Evolutionary conservation across 2,329 filamentous ascomycete genomes (phyloP).

Genomic region (Penicillium verrucosum): DNA sequence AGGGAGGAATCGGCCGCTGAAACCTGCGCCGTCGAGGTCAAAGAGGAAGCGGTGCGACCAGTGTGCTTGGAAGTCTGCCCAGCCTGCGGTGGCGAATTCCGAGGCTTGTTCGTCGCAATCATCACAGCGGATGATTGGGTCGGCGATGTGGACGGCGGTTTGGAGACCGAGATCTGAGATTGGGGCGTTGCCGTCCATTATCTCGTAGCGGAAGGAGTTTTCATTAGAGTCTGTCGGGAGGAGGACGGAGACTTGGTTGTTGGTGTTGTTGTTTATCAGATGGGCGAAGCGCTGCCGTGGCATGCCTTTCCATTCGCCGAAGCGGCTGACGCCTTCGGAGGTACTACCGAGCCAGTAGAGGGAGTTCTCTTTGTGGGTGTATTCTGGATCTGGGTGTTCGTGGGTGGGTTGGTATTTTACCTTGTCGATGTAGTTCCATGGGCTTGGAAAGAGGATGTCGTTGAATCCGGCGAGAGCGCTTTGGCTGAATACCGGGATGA

Average conservation of each 20-base stretch:
- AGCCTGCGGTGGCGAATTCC: constrained; percentile 51
- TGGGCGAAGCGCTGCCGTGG: constrained; percentile 70
- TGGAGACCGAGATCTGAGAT: constrained; percentile 52
- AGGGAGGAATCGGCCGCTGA: constrained; percentile 63
- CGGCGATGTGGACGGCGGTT: constrained; percentile 57
- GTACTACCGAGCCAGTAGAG: constrained; percentile 75
- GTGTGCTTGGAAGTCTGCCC: constrained; percentile 54
- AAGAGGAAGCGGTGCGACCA: constrained; percentile 69
- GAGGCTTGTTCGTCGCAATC: constrained; percentile 53
- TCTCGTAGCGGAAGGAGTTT: constrained; percentile 54
- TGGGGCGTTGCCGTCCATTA: constrained; percentile 42
- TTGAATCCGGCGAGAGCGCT: constrained; percentile 69
- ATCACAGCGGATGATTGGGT: constrained; percentile 56
- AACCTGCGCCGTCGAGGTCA: constrained; percentile 66
- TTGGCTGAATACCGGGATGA: constrained; percentile 73
- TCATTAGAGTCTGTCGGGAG: constrained; percentile 45
- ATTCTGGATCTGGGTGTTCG: constrained; percentile 52
- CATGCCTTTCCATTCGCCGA: constrained; percentile 63
- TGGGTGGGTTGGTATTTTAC: constrained; percentile 51
- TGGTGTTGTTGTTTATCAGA: constrained; percentile 59
- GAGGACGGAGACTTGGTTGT: constrained; percentile 52
- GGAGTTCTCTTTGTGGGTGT: constrained; percentile 59
- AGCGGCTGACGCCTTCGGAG: constrained; percentile 52
- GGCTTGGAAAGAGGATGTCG: constrained; percentile 70
- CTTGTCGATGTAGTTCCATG: constrained; percentile 62